These are phyloP conservation scores for Erigeron canadensis DNA, from an alignment of 129 eudicot species.

Conservation along the genomic window DNA sequence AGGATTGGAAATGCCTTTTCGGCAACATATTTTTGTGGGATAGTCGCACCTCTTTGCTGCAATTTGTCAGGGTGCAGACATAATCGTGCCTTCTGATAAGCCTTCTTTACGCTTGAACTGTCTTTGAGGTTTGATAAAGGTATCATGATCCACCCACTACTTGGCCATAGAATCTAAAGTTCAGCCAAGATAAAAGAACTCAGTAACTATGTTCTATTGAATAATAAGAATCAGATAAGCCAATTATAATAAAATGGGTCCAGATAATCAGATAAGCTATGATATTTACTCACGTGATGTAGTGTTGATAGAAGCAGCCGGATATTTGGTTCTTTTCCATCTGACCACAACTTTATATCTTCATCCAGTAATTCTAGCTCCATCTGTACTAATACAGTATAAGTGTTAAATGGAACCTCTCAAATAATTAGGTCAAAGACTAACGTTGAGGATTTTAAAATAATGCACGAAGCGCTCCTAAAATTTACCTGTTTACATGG, in stretches of 20 bases:
- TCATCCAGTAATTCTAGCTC: conserved; percentile 63
- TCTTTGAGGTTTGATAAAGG: conserved; percentile 51
- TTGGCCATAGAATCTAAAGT: conserved; percentile 71
- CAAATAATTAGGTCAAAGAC: too few relatives aligned
- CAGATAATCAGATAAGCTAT: background rate
- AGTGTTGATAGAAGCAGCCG: conserved; percentile 62
- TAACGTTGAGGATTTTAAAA: background rate
- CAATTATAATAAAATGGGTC: background rate
- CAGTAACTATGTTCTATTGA: background rate
- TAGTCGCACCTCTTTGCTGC: conserved; percentile 74
- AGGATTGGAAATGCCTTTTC: conserved; percentile 72
- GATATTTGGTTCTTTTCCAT: conserved; percentile 60
- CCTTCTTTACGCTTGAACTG: conserved; percentile 62
- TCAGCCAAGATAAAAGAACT: conserved; percentile 3
- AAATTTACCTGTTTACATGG: conserved; percentile 18
- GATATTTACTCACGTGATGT: conserved; percentile 53
- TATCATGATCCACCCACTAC: conserved; percentile 65
- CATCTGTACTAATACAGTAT: conserved; percentile 33
- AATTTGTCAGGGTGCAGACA: conserved; percentile 81
- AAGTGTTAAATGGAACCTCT: conserved; percentile 1
- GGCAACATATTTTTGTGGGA: conserved; percentile 61
- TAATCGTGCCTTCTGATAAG: conserved; percentile 78
- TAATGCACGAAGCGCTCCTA: background rate
- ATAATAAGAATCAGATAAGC: background rate
- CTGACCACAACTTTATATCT: conserved; percentile 63